Conservation (phyloP, 106 monocot species). For the Apostasia ramifera region DNA sequence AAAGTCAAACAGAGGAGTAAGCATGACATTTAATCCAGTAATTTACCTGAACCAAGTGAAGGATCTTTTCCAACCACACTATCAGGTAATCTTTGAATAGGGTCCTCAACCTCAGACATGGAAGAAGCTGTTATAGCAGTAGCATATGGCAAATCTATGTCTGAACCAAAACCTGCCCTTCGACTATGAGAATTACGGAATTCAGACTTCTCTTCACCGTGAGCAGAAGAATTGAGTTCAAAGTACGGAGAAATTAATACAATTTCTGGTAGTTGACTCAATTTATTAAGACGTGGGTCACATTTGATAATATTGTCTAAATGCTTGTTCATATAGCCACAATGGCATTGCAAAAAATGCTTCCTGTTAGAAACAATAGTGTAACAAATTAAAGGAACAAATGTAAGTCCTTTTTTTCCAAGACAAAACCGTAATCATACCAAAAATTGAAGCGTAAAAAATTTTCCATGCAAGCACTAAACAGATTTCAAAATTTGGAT, state of each 20-base stretch:
- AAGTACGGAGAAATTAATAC: slow-evolving; percentile 45
- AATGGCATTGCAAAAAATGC: slow-evolving; percentile 75
- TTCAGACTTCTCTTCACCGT: slow-evolving; percentile 35
- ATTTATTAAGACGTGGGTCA: slow-evolving; percentile 47
- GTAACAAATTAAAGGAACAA: too few relatives aligned
- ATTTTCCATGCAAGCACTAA: too few relatives aligned
- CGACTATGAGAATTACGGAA: slow-evolving; percentile 19
- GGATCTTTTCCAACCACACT: slow-evolving; percentile 21
- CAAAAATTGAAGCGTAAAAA: too few relatives aligned
- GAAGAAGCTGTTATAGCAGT: slow-evolving; percentile 19
- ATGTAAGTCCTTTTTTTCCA: too few relatives aligned
- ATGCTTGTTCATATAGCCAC: slow-evolving; percentile 65
- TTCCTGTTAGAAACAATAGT: slow-evolving; percentile 29
- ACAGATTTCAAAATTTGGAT: too few relatives aligned
- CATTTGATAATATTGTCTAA: slow-evolving; percentile 85
- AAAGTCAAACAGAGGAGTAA: too few relatives aligned
- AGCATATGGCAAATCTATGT: slow-evolving; percentile 20
- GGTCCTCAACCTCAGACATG: slow-evolving; percentile 23
- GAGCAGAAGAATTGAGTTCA: slow-evolving; percentile 26
- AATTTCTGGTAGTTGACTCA: slow-evolving; percentile 58
- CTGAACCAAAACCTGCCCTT: slow-evolving; percentile 22
- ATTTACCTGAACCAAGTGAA: slow-evolving; percentile 54
- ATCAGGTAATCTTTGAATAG: slow-evolving; percentile 19
- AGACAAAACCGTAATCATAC: too few relatives aligned
- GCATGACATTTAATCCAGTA: too few relatives aligned